Base-by-base conservation (phyloP, 2,329 filamentous ascomycete genomes). In the Trichoderma simmonsii region DNA sequence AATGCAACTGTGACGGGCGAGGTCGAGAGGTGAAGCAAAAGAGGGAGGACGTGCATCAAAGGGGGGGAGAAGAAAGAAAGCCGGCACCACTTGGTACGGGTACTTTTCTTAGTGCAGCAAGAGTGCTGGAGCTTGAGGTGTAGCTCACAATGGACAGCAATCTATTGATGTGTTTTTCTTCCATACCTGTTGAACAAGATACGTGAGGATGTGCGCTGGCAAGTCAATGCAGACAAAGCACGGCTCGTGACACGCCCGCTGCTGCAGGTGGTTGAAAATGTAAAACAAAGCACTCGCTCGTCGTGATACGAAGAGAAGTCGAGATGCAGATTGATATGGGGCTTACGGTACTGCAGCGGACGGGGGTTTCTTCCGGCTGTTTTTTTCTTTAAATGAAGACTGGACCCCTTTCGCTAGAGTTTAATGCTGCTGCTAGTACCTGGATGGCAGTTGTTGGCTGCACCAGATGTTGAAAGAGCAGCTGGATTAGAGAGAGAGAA, bases 151-250 rank as follows among this genome's bases (percentile, higher is more conserved):
- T 36, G 34, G 3, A 21, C 15, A 4, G 26, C 56, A 30, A 28
- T 15, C 12, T 21, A 57, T 9, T 8, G 6, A 18, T 39, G 54
- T 57, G 8, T 57, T 30, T 59, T 30, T 28, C 56, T 43, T 43
- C 18, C 39, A 43, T 28, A 57, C 24, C 64, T 54, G 48, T n/a
- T 39, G 30, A 34, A 18, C 5, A 15, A 30, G 6, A 51, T 21
- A 51, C 12, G 14, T 61, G 12, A 21, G 4, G 3, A 30, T n/a
- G 36, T 60, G 26, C 36, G 21, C 66, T 32, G 36, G 26, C 36
- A 3, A 61, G 39, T 34, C 66, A 61, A 59, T 68, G 54, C 34
- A 59, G 61, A 56, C 32, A 36, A 70, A 72, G 59, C 65, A 72
- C 68, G 54, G 39, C 54, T 63, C 57, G 71, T 59, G 65, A 43